phyloP scores from a whole-genome alignment of 2,329 filamentous ascomycete genomes.

The Ophiognomonia clavigignenti-juglandacearum region DNA sequence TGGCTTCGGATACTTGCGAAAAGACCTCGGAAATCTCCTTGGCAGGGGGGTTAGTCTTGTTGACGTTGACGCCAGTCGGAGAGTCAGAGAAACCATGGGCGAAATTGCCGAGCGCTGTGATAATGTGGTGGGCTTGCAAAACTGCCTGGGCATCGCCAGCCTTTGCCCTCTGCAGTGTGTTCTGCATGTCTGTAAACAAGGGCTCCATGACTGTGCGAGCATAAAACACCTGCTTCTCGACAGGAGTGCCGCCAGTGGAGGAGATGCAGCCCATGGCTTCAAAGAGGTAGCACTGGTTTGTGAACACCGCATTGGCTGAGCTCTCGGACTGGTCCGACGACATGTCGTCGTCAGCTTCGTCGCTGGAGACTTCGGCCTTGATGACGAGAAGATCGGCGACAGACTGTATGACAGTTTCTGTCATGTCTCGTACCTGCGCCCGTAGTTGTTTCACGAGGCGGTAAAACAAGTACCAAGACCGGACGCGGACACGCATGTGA shows the following conservation, averaged over 20 bases:
- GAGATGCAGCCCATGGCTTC: conserved; percentile 92
- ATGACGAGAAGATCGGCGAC: conserved; percentile 85
- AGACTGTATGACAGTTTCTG: conserved; percentile 86
- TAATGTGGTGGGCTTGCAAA: conserved; percentile 90
- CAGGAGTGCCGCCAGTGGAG: conserved; percentile 70
- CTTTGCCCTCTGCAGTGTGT: conserved; percentile 70
- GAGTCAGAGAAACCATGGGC: conserved; percentile 92
- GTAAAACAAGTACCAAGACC: conserved; percentile 96
- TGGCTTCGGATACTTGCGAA: conserved; percentile 78
- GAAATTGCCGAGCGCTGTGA: conserved; percentile 90
- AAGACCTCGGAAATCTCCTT: conserved; percentile 80
- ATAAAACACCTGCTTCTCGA: conserved; percentile 83
- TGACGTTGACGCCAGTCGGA: conserved; percentile 50
- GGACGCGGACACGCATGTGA: conserved; percentile 78
- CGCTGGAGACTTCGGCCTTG: conserved; percentile 79
- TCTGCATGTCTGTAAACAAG: conserved; percentile 83
- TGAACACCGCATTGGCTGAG: conserved; percentile 86
- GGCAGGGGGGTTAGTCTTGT: conserved; percentile 44
- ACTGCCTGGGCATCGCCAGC: conserved; percentile 75
- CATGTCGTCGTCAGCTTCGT: conserved; percentile 82
- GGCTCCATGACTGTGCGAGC: conserved; percentile 85
- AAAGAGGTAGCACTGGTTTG: conserved; percentile 86
- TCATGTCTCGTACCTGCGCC: conserved; percentile 78
- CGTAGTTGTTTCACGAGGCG: conserved; percentile 86
- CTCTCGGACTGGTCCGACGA: conserved; percentile 90